These are phyloP conservation scores for Glonium stellatum DNA, from an alignment of 495 filamentous ascomycete species.

Conservation along the genomic window DNA sequence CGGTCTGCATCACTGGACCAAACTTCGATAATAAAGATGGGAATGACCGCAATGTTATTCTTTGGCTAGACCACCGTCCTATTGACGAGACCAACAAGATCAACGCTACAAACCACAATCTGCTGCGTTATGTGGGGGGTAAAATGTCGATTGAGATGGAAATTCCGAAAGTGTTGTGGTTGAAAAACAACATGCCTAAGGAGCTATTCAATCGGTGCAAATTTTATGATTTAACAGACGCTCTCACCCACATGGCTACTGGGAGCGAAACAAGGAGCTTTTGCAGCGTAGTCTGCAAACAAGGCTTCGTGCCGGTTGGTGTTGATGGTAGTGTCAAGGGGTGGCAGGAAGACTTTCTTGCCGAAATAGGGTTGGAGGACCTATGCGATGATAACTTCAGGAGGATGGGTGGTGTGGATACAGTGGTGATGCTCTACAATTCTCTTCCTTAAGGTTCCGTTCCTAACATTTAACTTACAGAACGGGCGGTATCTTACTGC, in stretches of 20 bases:
- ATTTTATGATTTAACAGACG: conserved; percentile 91
- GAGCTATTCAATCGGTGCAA: conserved; percentile 86
- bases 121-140: conserved; percentile 93
- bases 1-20: conserved; percentile 79
- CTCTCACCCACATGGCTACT: conserved; percentile 92
- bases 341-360: conserved; percentile 92
- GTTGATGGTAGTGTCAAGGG: conserved; percentile 97
- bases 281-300: conserved; percentile 91
- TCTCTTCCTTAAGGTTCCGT: conserved; percentile 15
- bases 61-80: conserved; percentile 91
- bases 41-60: conserved; percentile 79
- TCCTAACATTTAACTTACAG: conserved; percentile 43
- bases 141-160: conserved; percentile 99
- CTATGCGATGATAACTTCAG: conserved; percentile 78
- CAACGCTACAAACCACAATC: conserved; percentile 83
- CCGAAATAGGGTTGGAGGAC: conserved; percentile 73
- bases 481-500: conserved; percentile 86
- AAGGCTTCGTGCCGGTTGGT: conserved; percentile 89
- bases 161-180: conserved; percentile 93
- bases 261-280: conserved; percentile 86
- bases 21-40: conserved; percentile 64
- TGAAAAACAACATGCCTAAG: conserved; percentile 96
- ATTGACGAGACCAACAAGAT: conserved; percentile 82
- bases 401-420: conserved; percentile 86
- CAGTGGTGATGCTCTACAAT: conserved; percentile 59